Base-by-base conservation (phyloP, 2,329 filamentous ascomycete species). In the Fusarium xyrophilum region DNA sequence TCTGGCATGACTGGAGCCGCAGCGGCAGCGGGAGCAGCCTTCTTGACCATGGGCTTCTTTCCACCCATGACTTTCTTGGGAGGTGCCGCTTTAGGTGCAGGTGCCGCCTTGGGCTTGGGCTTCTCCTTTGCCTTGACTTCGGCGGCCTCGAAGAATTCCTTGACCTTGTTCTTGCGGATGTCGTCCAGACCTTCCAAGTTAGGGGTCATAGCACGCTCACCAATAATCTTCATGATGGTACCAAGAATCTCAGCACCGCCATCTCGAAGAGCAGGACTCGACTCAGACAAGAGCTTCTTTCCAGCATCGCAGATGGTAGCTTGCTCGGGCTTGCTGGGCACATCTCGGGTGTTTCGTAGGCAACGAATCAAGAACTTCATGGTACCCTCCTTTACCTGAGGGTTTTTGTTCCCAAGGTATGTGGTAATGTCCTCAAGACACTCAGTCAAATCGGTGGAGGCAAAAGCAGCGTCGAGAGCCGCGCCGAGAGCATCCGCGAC, bases 191-290 rank as follows among this genome's bases (percentile, higher is more conserved):
- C 93, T 68, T 97, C 95, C 19, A 99, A 82, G 77, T 97, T 92
- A 12, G 93, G 91, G 43, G 91, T 93, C 96, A 99, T 99, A 54
- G 92, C 92, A 60, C 96, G 89, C 79, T 99, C 96, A 42, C 96
- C 95, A 82, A 98, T 92, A 57, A 99, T 98, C 82, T 98, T 99
- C 96, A 97, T 98, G 51, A 99, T 80, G 0, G 94, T 97, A 68
- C 96, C 96, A 6, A 99, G 83, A 35, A 96, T 89, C 78, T 99
- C 96, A 17, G 94, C 94, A 77, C 94, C 96, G 32, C 93, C 93
- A 50, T 95, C 91, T 79, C 96, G 89, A 62, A 97, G 88, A 6
- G 86, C 90, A 73, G 96, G 94, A 71, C 90, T 94, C 0, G 93
- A 95, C 77, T 99, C 96, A 0, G 94, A 90, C 19, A 99, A 84